Base-by-base conservation (phyloP, 192 early-diverging fungal genomes). In the Coemansia sp. region DNA sequence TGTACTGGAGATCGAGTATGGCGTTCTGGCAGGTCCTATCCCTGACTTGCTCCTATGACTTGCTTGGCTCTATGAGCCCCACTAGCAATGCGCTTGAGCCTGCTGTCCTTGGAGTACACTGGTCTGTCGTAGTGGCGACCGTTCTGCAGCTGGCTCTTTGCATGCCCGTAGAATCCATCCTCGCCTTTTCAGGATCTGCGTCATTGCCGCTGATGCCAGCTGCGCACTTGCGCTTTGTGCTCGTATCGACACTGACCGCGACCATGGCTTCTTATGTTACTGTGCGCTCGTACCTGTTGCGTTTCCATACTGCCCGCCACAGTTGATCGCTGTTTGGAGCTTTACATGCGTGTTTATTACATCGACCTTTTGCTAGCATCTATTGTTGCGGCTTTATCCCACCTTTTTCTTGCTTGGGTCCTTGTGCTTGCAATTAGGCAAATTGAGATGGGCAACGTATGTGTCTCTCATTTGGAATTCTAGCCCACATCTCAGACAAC, bases 1-100 rank as follows among this genome's bases (percentile, higher is more conserved):
- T 31, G 26, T 55, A 55, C 28, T 55, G 52, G 52, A 28, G 52
- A 31, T 55, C 52, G 52, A 55, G 16, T 31, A 55, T 31, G 52
- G 26, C 52, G 0, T 55, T 55, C 26, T 55, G 52, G 52, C 28
- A 31, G 52, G 52, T 55, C 13, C 26, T 55, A 8, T 55, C 26
- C 5, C 16, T 31, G 52, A 55, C 52, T 8, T 55, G 52, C 52
- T 55, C 52, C 26, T 31, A 18, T 26, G 16, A 55, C 21, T 26
- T 55, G 12, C 52, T 55, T 6, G 52, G 33, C 4, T 55, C 7
- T 31, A 33, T 55, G 52, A 11, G 23, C 10, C 0, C 4, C 13
- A 14, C 48, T 6, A 14, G 23, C 13, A 23, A 12, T 8, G 13
- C 14, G 0, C 14, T 2, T 7, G 8, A 13, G 13, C 8, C 52